These are phyloP conservation scores for Trametes cubensis DNA, from an alignment of 768 basidiomycete genomes.

Conservation along the genomic window DNA sequence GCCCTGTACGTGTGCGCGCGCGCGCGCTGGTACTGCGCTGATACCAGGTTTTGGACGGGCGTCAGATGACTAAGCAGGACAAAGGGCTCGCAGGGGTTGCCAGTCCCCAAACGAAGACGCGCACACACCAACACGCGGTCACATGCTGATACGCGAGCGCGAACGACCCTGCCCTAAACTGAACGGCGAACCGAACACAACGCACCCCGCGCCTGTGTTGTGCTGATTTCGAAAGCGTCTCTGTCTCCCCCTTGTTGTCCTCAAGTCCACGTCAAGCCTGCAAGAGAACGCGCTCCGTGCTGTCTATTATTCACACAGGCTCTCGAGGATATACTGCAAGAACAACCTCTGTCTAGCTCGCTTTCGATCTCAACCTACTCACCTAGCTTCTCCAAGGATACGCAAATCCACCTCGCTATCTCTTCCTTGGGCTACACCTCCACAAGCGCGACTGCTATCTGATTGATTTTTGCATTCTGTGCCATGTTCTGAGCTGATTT, in stretches of 20 bases:
- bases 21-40: neutral
- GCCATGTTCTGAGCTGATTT: conserved; percentile 13
- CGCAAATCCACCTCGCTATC: no score
- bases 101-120: neutral
- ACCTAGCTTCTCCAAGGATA: neutral
- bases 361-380: neutral
- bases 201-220: neutral
- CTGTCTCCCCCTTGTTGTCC: neutral
- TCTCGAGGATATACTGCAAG: neutral
- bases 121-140: conserved; percentile 28
- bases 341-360: no score
- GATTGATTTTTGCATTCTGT: neutral
- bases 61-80: neutral
- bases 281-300: neutral
- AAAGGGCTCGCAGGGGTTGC: no score
- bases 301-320: neutral
- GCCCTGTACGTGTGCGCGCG: no score
- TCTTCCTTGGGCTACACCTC: neutral
- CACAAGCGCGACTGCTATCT: neutral
- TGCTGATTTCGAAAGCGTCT: conserved; percentile 3
- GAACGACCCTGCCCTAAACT: conserved; percentile 44
- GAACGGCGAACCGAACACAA: conserved; percentile 21
- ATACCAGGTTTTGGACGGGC: neutral
- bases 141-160: conserved; percentile 46
- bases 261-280: neutral